These are phyloP conservation scores for Eleusine indica DNA, from an alignment of 176 grass and related monocot genomes.

Conservation along the genomic window DNA sequence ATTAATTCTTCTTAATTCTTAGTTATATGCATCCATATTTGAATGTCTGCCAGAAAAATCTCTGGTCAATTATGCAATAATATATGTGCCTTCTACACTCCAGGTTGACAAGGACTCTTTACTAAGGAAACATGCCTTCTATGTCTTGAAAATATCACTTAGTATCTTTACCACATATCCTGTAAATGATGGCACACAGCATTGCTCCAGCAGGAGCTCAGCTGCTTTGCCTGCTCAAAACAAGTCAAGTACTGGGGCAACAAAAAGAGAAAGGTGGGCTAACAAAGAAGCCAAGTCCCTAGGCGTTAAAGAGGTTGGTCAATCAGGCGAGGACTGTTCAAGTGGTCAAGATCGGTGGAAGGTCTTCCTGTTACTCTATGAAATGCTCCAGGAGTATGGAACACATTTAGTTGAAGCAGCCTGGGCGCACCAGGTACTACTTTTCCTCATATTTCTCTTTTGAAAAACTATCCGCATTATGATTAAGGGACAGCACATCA, in stretches of 20 bases:
- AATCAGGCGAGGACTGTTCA: slow-evolving; percentile 52
- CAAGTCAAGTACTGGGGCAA: slow-evolving; percentile 36
- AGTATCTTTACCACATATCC: slow-evolving; percentile 50
- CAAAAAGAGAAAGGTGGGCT: slow-evolving; percentile 90
- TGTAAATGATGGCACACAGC: slow-evolving; percentile 36
- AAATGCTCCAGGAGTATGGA: slow-evolving; percentile 95
- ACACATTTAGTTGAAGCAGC: slow-evolving; percentile 96
- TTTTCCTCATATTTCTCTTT: slow-evolving; percentile 32
- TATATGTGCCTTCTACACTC: neutral
- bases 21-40: slow-evolving; percentile 25
- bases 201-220: slow-evolving; percentile 45
- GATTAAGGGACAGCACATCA: neutral
- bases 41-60: slow-evolving; percentile 4
- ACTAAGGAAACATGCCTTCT: slow-evolving; percentile 85
- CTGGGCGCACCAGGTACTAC: slow-evolving; percentile 89
- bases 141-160: slow-evolving; percentile 76
- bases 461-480: slow-evolving; percentile 18
- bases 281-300: slow-evolving; percentile 80
- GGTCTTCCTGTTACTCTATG: slow-evolving; percentile 86
- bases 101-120: slow-evolving; percentile 86
- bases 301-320: slow-evolving; percentile 59
- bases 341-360: slow-evolving; percentile 73
- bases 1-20: slow-evolving; percentile 27
- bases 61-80: neutral
- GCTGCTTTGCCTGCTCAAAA: slow-evolving; percentile 29